Percentiles rank a stretch among this genome's conserved stretches.
These are phyloP conservation scores for Penicillium corylophilum DNA, from an alignment of 2,329 filamentous ascomycete genomes.

Conservation along the genomic window DNA sequence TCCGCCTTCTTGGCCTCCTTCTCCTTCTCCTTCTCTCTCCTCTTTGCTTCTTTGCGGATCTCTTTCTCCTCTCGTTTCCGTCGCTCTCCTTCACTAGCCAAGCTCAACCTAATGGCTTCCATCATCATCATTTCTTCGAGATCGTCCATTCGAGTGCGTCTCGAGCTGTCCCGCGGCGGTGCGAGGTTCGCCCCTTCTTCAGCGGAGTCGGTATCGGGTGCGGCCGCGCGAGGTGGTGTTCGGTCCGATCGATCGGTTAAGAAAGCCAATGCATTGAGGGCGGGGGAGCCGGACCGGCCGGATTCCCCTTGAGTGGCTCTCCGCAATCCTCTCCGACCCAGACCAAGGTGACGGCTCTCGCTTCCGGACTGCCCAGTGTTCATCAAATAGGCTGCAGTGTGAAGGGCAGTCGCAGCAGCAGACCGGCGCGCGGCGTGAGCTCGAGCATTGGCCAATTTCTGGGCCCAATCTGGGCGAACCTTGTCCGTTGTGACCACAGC, in stretches of 20 bases:
- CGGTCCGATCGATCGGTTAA: conserved; percentile 42
- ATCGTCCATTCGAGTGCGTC: conserved; percentile 72
- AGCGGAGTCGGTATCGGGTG: conserved; percentile 37
- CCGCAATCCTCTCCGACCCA: conserved; percentile 55
- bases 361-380: conserved; percentile 49
- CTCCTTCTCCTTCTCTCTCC: conserved; percentile 75
- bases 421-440: conserved; percentile 82
- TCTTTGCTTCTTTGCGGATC: conserved; percentile 77
- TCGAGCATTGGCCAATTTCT: conserved; percentile 80
- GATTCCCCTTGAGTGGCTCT: conserved; percentile 37
- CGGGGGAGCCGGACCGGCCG: conserved; percentile 38
- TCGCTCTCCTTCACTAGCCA: conserved; percentile 93
- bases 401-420: conserved; percentile 88
- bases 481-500: conserved; percentile 89
- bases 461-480: conserved; percentile 90
- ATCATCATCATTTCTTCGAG: conserved; percentile 98
- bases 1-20: conserved; percentile 78
- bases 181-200: conserved; percentile 38
- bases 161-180: conserved; percentile 52
- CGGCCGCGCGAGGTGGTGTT: conserved; percentile 25
- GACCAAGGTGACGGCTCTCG: conserved; percentile 54
- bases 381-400: conserved; percentile 92
- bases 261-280: conserved; percentile 48
- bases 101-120: conserved; percentile 85
- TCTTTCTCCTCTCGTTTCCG: conserved; percentile 82